Conservation (phyloP, 106 monocot species). For the Vanilla planifolia region DNA sequence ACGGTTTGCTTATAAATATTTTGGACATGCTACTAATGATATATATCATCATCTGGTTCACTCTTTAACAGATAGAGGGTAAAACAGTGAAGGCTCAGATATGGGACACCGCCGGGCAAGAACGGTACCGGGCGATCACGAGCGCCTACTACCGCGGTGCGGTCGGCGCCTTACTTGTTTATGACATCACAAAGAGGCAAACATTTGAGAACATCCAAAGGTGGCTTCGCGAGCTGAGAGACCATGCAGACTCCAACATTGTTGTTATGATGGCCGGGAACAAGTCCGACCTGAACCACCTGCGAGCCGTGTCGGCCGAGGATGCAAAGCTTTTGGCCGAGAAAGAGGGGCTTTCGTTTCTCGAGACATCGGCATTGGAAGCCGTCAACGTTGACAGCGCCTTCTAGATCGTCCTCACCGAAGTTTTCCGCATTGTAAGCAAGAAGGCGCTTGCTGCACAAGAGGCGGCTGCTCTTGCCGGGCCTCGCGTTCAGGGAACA, state of each 20-base stretch:
- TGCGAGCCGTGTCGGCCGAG: slow-evolving; percentile 32
- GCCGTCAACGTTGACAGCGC: slow-evolving; percentile 46
- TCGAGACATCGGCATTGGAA: slow-evolving; percentile 59
- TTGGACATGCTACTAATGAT: no score
- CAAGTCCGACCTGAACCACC: slow-evolving; percentile 49
- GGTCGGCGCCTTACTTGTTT: slow-evolving; percentile 40
- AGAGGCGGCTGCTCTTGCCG: not conserved
- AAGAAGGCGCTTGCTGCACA: slow-evolving; percentile 28
- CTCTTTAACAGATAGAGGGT: slow-evolving; percentile 36
- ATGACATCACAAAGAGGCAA: slow-evolving; percentile 38
- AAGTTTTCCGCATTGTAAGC: slow-evolving; percentile 43
- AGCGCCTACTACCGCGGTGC: slow-evolving; percentile 57
- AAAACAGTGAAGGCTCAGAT: slow-evolving; percentile 49
- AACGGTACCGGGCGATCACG: slow-evolving; percentile 47
- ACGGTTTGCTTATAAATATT: no score
- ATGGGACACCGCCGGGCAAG: slow-evolving; percentile 61
- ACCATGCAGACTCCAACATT: slow-evolving; percentile 49
- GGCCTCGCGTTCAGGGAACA: not conserved
- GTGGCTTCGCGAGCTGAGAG: slow-evolving; percentile 52
- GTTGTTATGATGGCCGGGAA: slow-evolving; percentile 46
- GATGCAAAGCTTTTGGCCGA: slow-evolving; percentile 43
- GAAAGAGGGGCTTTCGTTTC: slow-evolving; percentile 40
- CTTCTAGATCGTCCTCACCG: slow-evolving; percentile 41
- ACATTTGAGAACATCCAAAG: slow-evolving; percentile 46
- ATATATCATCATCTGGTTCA: no score